A percentile compares a stretch with the other conserved stretches of the same genome.
These are phyloP conservation scores for Septoria petroselini DNA, from an alignment of 2,329 filamentous ascomycete species.

Conservation along the genomic window DNA sequence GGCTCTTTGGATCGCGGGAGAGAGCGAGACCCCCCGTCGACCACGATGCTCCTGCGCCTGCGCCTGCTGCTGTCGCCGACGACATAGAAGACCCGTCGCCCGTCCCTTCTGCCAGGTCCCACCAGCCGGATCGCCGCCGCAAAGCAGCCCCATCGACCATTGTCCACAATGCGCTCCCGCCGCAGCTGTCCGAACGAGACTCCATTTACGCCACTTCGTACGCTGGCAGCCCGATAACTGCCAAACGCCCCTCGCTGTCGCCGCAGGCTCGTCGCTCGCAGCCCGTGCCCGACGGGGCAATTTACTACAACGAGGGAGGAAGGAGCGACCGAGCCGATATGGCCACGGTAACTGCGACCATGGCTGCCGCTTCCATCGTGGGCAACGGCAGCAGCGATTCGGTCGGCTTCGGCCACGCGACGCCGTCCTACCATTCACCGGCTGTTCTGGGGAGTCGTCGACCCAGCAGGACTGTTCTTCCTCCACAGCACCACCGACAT, in stretches of 20 bases:
- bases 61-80: too few species aligned
- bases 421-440: slow-evolving; percentile 11
- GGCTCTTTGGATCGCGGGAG: slow-evolving; percentile 6
- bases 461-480: slow-evolving; percentile 22
- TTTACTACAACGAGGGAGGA: slow-evolving; percentile 13
- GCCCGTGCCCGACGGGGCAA: not conserved
- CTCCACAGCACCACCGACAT: slow-evolving; percentile 32
- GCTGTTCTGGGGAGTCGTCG: slow-evolving; percentile 7
- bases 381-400: slow-evolving; percentile 11
- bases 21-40: slow-evolving; percentile 9
- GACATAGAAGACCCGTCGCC: not conserved
- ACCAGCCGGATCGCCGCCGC: slow-evolving; percentile 7
- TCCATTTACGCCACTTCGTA: slow-evolving; percentile 64
- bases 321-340: slow-evolving; percentile 20
- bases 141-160: slow-evolving; percentile 10
- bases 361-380: slow-evolving; percentile 13
- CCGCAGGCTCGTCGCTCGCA: slow-evolving; percentile 1
- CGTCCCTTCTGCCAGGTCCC: slow-evolving; percentile 1
- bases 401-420: slow-evolving; percentile 15
- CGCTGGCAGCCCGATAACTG: slow-evolving; percentile 47
- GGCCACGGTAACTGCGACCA: slow-evolving; percentile 14
- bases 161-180: slow-evolving; percentile 40
- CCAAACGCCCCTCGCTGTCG: slow-evolving; percentile 18
- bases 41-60: not conserved
- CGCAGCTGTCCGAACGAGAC: slow-evolving; percentile 60